A percentile compares a stretch with the other conserved stretches of the same genome.
Evolutionary conservation across 2,329 filamentous ascomycete species (phyloP).

Genomic region (Acarospora socialis): DNA sequence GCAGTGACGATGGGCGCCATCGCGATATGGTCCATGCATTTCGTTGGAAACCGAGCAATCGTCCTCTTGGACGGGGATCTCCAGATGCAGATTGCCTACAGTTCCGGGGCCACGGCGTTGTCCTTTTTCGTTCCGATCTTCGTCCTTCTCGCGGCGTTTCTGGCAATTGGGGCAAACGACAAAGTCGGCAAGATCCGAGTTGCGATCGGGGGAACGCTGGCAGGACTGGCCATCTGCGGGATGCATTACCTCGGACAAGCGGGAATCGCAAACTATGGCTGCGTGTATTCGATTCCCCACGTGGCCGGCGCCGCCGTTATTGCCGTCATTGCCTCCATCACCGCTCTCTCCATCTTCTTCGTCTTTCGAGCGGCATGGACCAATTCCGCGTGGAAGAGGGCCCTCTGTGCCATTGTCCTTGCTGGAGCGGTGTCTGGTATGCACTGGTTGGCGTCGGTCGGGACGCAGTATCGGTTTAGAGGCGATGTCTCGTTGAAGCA

Average conservation of each 20-base stretch:
- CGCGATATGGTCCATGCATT: slow-evolving; percentile 69
- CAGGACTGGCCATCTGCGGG: slow-evolving; percentile 61
- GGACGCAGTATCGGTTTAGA: slow-evolving; percentile 51
- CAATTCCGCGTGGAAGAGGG: slow-evolving; percentile 61
- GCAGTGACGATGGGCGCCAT: slow-evolving; percentile 61
- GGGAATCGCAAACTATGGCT: slow-evolving; percentile 62
- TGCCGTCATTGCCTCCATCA: slow-evolving; percentile 54
- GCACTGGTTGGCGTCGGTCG: slow-evolving; percentile 69
- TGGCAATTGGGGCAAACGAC: slow-evolving; percentile 49
- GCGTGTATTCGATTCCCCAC: slow-evolving; percentile 44
- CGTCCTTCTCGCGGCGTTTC: slow-evolving; percentile 59
- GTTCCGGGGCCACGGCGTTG: slow-evolving; percentile 52
- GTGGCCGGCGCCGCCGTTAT: slow-evolving; percentile 58
- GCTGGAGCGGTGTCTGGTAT: slow-evolving; percentile 67
- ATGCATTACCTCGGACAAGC: slow-evolving; percentile 87
- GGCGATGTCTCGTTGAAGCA: slow-evolving; percentile 24
- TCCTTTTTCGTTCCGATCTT: slow-evolving; percentile 70
- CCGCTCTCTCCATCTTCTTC: slow-evolving; percentile 64
- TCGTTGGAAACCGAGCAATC: slow-evolving; percentile 69
- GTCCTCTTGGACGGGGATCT: slow-evolving; percentile 48
- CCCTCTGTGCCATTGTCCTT: slow-evolving; percentile 51
- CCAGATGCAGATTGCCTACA: slow-evolving; percentile 60
- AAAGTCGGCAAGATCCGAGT: slow-evolving; percentile 45
- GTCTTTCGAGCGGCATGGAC: slow-evolving; percentile 63
- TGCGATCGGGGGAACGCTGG: slow-evolving; percentile 49